phyloP scores from a whole-genome alignment of 2,329 filamentous ascomycete genomes.

The Lachnellula occidentalis region DNA sequence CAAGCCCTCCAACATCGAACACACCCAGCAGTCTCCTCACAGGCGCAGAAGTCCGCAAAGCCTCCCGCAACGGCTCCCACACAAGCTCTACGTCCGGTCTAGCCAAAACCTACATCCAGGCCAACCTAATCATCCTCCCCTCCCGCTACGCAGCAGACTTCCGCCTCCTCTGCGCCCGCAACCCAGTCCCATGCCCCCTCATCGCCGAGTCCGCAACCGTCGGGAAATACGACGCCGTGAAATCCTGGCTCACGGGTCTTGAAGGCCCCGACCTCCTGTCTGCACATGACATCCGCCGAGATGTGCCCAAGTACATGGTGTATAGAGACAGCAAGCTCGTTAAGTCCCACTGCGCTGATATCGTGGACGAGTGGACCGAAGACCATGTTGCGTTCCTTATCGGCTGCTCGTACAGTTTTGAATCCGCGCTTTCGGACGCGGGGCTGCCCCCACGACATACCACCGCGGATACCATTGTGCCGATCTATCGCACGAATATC shows the following conservation, averaged over 20 bases:
- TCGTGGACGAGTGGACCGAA: slow-evolving; percentile 47
- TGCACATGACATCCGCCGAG: slow-evolving; percentile 50
- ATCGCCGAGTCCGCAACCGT: slow-evolving; percentile 45
- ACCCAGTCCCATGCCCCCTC: slow-evolving; percentile 58
- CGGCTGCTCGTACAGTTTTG: slow-evolving; percentile 60
- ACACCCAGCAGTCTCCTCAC: slow-evolving; percentile 6
- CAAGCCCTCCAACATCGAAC: neutral
- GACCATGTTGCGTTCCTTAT: slow-evolving; percentile 59
- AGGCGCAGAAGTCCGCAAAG: slow-evolving; percentile 13
- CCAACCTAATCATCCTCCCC: slow-evolving; percentile 57
- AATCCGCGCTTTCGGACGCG: slow-evolving; percentile 46
- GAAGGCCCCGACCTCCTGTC: slow-evolving; percentile 31
- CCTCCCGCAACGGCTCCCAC: slow-evolving; percentile 11
- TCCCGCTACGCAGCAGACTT: slow-evolving; percentile 53
- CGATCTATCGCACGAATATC: slow-evolving; percentile 57
- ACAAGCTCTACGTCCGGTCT: slow-evolving; percentile 44
- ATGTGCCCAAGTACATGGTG: slow-evolving; percentile 53
- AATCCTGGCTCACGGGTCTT: slow-evolving; percentile 32
- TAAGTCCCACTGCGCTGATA: slow-evolving; percentile 36
- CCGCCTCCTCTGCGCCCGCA: slow-evolving; percentile 51
- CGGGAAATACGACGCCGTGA: slow-evolving; percentile 39
- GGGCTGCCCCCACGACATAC: slow-evolving; percentile 49
- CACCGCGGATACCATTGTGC: slow-evolving; percentile 43
- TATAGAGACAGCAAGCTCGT: slow-evolving; percentile 45
- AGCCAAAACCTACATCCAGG: slow-evolving; percentile 52